Evolutionary conservation across 2,329 filamentous ascomycete genomes (phyloP).

Genomic region (Monosporascus sp.): DNA sequence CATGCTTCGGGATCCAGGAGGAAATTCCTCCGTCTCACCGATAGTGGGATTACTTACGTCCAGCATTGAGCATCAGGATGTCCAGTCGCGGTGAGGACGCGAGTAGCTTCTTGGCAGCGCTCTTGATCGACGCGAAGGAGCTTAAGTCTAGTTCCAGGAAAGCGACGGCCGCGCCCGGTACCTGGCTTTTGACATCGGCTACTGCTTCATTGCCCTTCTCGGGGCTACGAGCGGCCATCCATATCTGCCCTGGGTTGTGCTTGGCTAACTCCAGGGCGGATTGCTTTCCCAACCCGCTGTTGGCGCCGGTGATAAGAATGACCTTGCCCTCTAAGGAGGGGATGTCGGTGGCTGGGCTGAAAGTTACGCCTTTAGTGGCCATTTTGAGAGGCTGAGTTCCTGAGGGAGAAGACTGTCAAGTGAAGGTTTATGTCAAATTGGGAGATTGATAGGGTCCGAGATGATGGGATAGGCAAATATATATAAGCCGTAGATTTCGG

Average conservation of each 20-base stretch:
- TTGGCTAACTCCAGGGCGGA: slow-evolving; percentile 32
- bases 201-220: slow-evolving; percentile 23
- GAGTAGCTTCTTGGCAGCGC: slow-evolving; percentile 26
- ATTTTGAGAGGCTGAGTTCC: not conserved
- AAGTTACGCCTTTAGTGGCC: slow-evolving; percentile 2
- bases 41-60: slow-evolving; percentile 6
- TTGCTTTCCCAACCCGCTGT: slow-evolving; percentile 34
- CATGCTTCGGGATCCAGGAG: too few species aligned
- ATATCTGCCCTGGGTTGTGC: slow-evolving; percentile 22
- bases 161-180: slow-evolving; percentile 2
- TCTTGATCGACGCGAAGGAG: slow-evolving; percentile 27
- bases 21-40: too few species aligned
- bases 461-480: not conserved
- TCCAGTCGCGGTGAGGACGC: slow-evolving; percentile 28
- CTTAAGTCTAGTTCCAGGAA: slow-evolving; percentile 33
- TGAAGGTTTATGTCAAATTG: not conserved
- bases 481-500: not conserved
- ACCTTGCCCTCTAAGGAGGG: slow-evolving; percentile 30
- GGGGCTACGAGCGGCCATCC: slow-evolving; percentile 27
- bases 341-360: slow-evolving; percentile 25
- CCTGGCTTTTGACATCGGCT: slow-evolving; percentile 17
- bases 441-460: not conserved
- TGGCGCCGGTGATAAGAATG: slow-evolving; percentile 35
- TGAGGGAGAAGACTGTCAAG: not conserved
- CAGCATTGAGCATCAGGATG: slow-evolving; percentile 37